These are phyloP conservation scores for Chalciporus chontae DNA, from an alignment of 768 basidiomycete genomes.

Conservation along the genomic window DNA sequence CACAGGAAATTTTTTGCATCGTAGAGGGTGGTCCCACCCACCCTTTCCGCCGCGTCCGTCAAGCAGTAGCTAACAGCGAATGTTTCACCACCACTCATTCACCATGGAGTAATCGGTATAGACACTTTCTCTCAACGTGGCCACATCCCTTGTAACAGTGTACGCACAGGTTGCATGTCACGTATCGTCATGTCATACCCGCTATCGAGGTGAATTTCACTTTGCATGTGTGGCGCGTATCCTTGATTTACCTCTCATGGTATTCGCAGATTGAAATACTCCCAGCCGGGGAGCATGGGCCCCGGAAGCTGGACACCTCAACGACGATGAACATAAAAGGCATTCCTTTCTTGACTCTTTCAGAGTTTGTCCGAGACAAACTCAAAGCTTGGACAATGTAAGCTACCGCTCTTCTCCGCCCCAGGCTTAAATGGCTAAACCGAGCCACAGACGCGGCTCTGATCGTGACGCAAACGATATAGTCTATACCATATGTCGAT, in stretches of 20 bases:
- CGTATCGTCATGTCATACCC: slow-evolving; percentile 74
- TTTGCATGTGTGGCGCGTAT: not conserved
- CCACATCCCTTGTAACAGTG: slow-evolving; percentile 8
- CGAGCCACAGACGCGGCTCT: slow-evolving; percentile 51
- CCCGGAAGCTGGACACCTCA: slow-evolving; percentile 63
- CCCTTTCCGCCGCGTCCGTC: slow-evolving; percentile 77
- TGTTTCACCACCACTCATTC: slow-evolving; percentile 68
- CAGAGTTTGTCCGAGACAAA: slow-evolving; percentile 84
- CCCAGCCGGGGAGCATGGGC: slow-evolving; percentile 78
- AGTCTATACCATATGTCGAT: slow-evolving; percentile 61
- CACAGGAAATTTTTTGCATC: slow-evolving; percentile 80
- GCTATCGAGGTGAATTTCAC: slow-evolving; percentile 58
- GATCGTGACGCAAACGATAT: slow-evolving; percentile 81
- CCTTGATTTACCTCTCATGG: slow-evolving; percentile 3
- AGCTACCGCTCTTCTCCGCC: slow-evolving; percentile 20
- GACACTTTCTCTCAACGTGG: not conserved
- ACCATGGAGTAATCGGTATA: slow-evolving; percentile 84
- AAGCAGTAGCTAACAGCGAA: slow-evolving; percentile 62
- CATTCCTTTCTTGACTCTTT: slow-evolving; percentile 78
- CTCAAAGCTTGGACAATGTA: slow-evolving; percentile 81
- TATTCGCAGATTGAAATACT: slow-evolving; percentile 70
- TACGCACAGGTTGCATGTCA: slow-evolving; percentile 59
- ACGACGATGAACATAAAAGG: slow-evolving; percentile 68
- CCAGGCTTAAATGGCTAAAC: slow-evolving; percentile 16
- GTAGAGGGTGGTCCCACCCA: slow-evolving; percentile 72